Conservation (phyloP, 129 eudicot species). For the Lactuca sativa region DNA sequence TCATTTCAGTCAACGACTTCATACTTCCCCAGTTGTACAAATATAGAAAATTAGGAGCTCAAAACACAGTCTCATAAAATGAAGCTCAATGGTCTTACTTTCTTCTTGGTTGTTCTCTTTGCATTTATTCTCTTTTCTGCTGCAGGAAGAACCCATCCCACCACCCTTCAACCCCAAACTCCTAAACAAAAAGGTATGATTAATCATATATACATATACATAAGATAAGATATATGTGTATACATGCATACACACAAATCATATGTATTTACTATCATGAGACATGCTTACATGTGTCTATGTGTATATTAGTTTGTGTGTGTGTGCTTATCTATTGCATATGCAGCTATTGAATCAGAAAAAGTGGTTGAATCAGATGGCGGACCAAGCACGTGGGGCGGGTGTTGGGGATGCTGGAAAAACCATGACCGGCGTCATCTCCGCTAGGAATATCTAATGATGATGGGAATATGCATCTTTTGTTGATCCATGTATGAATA, state of each 20-base stretch:
- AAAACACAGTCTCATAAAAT: neutral
- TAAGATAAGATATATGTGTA: no score
- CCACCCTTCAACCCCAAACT: neutral
- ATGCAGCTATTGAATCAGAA: neutral
- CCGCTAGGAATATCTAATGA: neutral
- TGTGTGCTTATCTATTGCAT: neutral
- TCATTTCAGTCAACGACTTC: neutral
- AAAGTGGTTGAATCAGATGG: neutral
- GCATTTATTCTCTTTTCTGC: constrained; percentile 15
- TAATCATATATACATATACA: neutral
- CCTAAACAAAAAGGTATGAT: constrained; percentile 17
- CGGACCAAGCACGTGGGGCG: neutral
- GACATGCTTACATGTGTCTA: neutral
- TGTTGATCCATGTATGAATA: neutral
- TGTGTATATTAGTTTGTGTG: neutral
- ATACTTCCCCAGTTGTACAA: no score
- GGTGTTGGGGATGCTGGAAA: neutral
- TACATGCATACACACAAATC: neutral
- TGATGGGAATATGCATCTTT: neutral
- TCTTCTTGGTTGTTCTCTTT: constrained; percentile 20
- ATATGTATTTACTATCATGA: no score
- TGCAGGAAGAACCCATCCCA: constrained; percentile 8
- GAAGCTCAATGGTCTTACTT: constrained; percentile 8
- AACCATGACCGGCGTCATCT: neutral
- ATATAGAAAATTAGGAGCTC: neutral